These are phyloP conservation scores for Parascedosporium putredinis DNA, from an alignment of 2,329 filamentous ascomycete species.

Conservation along the genomic window DNA sequence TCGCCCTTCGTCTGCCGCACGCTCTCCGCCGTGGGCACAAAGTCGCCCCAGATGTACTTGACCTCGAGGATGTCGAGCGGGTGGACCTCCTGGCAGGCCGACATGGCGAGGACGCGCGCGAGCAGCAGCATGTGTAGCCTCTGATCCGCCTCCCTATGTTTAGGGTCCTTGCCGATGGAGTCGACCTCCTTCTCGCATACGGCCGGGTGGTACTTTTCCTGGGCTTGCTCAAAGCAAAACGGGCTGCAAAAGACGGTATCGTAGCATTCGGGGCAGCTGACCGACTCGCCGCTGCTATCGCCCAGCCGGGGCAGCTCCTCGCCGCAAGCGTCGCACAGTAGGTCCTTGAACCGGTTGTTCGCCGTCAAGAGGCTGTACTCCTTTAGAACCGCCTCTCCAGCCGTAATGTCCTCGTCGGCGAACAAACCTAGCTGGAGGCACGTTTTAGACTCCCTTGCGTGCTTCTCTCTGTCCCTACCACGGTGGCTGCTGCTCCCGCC, in stretches of 20 bases:
- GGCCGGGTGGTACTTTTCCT: constrained; percentile 51
- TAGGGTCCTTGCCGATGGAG: constrained; percentile 53
- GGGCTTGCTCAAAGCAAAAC: constrained; percentile 46
- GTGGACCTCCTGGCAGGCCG: constrained; percentile 47
- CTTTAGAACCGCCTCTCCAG: constrained; percentile 65
- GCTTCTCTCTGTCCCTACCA: no score
- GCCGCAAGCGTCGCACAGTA: constrained; percentile 84
- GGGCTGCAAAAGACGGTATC: constrained; percentile 58
- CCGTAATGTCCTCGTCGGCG: constrained; percentile 67
- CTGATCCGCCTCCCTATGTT: constrained; percentile 47
- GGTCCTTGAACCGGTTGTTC: constrained; percentile 77
- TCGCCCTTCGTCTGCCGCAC: background rate
- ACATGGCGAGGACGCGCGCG: constrained; percentile 52
- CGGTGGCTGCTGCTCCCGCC: no score
- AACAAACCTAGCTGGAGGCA: constrained; percentile 82
- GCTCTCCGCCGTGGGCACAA: constrained; percentile 31
- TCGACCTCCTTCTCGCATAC: constrained; percentile 59
- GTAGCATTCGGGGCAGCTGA: constrained; percentile 50
- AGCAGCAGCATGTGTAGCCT: constrained; percentile 55
- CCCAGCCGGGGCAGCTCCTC: constrained; percentile 54
- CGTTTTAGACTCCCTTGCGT: no score
- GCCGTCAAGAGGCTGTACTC: constrained; percentile 84
- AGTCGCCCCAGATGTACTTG: constrained; percentile 62
- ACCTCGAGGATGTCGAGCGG: constrained; percentile 55
- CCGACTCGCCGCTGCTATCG: constrained; percentile 30